Base-by-base conservation (phyloP, 2,329 filamentous ascomycete species). In the Tolypocladium nubicola region DNA sequence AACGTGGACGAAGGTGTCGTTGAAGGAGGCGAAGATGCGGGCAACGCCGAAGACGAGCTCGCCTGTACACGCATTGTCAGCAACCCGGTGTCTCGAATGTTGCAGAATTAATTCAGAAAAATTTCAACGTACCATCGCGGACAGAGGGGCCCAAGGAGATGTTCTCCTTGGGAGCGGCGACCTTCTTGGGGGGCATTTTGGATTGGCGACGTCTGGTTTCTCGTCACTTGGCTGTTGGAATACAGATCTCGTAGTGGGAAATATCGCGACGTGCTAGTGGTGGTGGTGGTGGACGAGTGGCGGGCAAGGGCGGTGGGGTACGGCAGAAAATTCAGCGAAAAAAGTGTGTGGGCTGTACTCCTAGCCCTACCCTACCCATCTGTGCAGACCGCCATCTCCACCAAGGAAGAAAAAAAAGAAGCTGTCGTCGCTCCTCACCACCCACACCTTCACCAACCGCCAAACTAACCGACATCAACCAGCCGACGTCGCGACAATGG, bases 11-110 rank as follows among this genome's bases (percentile, higher is more conserved):
- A 91, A 91, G 75, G 88, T 91, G 73, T 91, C 88, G 81, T 91
- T 91, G 85, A 91, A 91, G 66, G 90, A 96, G 72, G 92, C 92
- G 79, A 97, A 74, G 83, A 97, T 97, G 77, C 92, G 90, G 76
- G 92, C 92, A 80, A 96, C 92, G 77, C 92, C 92, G 77, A 97
- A 97, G 78, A 96, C 91, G 78, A 96, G 89, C 82, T 96, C 90
- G 81, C 91, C 91, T 93, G 66, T 64, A 61, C 54, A 47, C 33
- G 14, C 21, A 39, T 21, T 50, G 58, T 65, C 53, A 66, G 63
- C 55, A 55, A 40, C 38, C 19, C 2, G 9, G 4, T 30, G 13
- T 33, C 16, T 33, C 16, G 16, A 21, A 3, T 7, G 21, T 35
- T 10, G 30, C 33, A 52, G 30, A 52, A 35, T 52, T 21, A n/a